Percentiles rank a stretch among this genome's conserved stretches.
These are phyloP conservation scores for Hypoxylon sp. DNA, from an alignment of 2,329 filamentous ascomycete species.

Conservation along the genomic window DNA sequence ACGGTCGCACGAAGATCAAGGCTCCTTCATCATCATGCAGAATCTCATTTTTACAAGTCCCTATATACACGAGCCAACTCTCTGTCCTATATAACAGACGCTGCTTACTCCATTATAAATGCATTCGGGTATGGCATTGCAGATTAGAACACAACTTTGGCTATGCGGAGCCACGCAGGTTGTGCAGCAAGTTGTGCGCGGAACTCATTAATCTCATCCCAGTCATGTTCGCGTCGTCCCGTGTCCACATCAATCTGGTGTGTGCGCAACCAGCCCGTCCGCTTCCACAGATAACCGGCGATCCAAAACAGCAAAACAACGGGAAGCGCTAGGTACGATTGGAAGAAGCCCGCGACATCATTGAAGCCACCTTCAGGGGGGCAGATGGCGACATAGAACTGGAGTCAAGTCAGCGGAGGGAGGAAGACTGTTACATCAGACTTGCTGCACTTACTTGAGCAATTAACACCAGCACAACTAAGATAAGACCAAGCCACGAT, in stretches of 20 bases:
- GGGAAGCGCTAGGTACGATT: slow-evolving; percentile 67
- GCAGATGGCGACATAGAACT: slow-evolving; percentile 64
- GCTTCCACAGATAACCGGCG: slow-evolving; percentile 74
- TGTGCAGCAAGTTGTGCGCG: slow-evolving; percentile 61
- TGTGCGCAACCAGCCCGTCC: slow-evolving; percentile 69
- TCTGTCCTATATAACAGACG: not conserved
- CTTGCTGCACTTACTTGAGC: slow-evolving; percentile 61
- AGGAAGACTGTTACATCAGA: not conserved
- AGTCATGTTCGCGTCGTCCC: slow-evolving; percentile 73
- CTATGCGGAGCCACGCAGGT: slow-evolving; percentile 62
- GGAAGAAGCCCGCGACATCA: slow-evolving; percentile 65
- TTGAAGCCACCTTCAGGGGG: slow-evolving; percentile 52
- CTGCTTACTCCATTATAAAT: slow-evolving; percentile 1
- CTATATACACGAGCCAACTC: slow-evolving; percentile 19
- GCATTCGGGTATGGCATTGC: not conserved
- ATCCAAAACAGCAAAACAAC: slow-evolving; percentile 69
- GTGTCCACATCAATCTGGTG: slow-evolving; percentile 77
- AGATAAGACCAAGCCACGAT: slow-evolving; percentile 73
- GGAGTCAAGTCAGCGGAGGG: slow-evolving; percentile 33
- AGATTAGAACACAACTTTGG: slow-evolving; percentile 53
- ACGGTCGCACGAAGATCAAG: not conserved
- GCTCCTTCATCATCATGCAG: not conserved
- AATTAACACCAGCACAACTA: slow-evolving; percentile 70
- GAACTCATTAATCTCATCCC: slow-evolving; percentile 68
- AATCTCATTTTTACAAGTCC: slow-evolving; percentile 22